phyloP scores from a whole-genome alignment of 768 basidiomycete genomes.

The Naganishia kalamii region DNA sequence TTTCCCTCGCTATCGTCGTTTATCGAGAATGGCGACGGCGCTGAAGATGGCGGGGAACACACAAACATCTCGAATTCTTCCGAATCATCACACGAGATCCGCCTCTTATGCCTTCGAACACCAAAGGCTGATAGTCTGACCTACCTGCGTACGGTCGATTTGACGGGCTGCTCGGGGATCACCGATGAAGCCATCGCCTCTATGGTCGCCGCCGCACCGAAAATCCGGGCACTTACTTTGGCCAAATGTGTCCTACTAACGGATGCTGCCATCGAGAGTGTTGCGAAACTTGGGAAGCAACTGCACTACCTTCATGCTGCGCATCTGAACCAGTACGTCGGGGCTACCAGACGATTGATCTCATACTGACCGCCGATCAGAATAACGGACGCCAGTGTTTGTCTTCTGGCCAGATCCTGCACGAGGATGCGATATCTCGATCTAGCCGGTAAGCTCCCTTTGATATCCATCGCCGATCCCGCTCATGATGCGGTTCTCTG shows the following conservation, averaged over 20 bases:
- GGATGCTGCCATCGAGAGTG: conserved; percentile 72
- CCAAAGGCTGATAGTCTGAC: not conserved
- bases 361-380: conserved; percentile 46
- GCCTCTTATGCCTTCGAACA: not conserved
- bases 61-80: too few relatives aligned
- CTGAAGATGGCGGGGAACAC: too few relatives aligned
- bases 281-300: conserved; percentile 81
- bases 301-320: conserved; percentile 93
- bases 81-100: not conserved
- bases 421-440: conserved; percentile 90
- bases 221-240: conserved; percentile 76
- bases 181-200: conserved; percentile 79
- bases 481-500: conserved; percentile 57
- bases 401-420: conserved; percentile 73
- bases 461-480: conserved; percentile 5
- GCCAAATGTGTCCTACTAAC: conserved; percentile 77
- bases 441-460: conserved; percentile 65
- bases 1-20: conserved; percentile 55
- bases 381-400: conserved; percentile 85
- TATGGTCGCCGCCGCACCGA: conserved; percentile 70
- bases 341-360: not conserved
- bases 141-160: conserved; percentile 75
- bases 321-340: conserved; percentile 58
- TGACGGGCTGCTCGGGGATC: conserved; percentile 74
- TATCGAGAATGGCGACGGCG: conserved; percentile 44